Percentiles rank a stretch among this genome's conserved stretches.
Evolutionary conservation across 164 flowering plant genomes (phyloP).

Genomic region (Sextonia rubra): DNA sequence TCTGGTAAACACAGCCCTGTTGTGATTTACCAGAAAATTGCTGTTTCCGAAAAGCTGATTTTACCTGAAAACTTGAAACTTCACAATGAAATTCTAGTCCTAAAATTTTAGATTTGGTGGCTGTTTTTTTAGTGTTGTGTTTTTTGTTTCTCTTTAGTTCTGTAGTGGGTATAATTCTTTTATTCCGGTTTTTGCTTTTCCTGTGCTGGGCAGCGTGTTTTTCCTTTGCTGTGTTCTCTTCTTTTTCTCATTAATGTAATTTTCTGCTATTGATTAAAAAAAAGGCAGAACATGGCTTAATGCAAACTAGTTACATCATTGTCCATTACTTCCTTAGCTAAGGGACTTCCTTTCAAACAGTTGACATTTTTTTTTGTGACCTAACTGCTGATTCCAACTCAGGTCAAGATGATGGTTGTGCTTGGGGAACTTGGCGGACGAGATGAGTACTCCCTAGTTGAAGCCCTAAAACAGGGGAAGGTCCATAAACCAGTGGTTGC

Average conservation of each 20-base stretch:
- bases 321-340: not conserved
- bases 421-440: slow-evolving; percentile 99
- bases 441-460: slow-evolving; percentile 97
- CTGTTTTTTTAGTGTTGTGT: too few species aligned
- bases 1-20: too few species aligned
- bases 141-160: too few species aligned
- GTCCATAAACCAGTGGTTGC: slow-evolving; percentile 95
- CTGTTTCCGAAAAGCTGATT: too few species aligned
- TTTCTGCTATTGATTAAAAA: not conserved
- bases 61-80: too few species aligned
- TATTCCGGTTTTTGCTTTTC: too few species aligned
- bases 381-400: slow-evolving; percentile 10
- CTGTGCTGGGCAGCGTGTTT: too few species aligned
- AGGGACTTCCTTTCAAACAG: not conserved
- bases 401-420: slow-evolving; percentile 97
- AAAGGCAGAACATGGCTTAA: not conserved
- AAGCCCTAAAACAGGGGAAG: slow-evolving; percentile 93
- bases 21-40: too few species aligned
- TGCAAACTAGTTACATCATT: not conserved
- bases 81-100: too few species aligned
- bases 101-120: too few species aligned
- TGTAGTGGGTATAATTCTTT: too few species aligned
- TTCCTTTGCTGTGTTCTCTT: not conserved
- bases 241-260: not conserved
- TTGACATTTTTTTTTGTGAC: not conserved